Base-by-base conservation (phyloP, 768 basidiomycete species). In the Wakefieldia striispora region DNA sequence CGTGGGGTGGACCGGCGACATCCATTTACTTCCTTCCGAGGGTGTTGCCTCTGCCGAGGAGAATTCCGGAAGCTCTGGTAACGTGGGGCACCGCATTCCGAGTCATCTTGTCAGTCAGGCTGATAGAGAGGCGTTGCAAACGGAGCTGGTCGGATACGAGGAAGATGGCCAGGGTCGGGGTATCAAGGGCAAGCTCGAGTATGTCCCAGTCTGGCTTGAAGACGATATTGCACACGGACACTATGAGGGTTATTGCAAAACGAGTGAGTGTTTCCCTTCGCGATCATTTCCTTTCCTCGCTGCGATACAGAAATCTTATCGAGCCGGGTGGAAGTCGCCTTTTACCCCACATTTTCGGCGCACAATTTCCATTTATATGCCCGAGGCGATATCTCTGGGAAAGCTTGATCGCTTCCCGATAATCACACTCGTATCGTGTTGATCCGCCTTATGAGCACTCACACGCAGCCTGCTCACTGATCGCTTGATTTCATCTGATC, bases 231-330 rank as follows among this genome's bases (percentile, higher is more conserved):
- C 91, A 19, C 90, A 93, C 60, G 91, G 87, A 0, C 94, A 97
- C 66, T 97, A 97, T 65, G 94, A 98, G 58, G 95, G 94, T 1
- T 97, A 97, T 68, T 97, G 95, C 80, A 99, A 99, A 69, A 86
- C 88, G 62, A 95, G 93, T 95, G 60, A 68, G 88, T 81, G 36
- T 14, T 40, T 34, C 53, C 35, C 9, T 34, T 16, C 49, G 11
- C 11, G 27, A 36, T 39, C 11, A 11, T 23, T 39, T 29, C 26
- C 12, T 35, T 26, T 40, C 40, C 6, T 40, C 34, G 3, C 16
- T 31, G n/a, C 24, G 16, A 27, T n/a, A 9, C 31, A 0, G 10
- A 27, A 19, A 57, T 48, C 50, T 56, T 59, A 45, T 58, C 57
- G n/a, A 11, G 27, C 36, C 13, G 16, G 21, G 7, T 35, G 20